phyloP scores from a whole-genome alignment of 495 filamentous ascomycete species.

The Penicillium dipodomyicola region DNA sequence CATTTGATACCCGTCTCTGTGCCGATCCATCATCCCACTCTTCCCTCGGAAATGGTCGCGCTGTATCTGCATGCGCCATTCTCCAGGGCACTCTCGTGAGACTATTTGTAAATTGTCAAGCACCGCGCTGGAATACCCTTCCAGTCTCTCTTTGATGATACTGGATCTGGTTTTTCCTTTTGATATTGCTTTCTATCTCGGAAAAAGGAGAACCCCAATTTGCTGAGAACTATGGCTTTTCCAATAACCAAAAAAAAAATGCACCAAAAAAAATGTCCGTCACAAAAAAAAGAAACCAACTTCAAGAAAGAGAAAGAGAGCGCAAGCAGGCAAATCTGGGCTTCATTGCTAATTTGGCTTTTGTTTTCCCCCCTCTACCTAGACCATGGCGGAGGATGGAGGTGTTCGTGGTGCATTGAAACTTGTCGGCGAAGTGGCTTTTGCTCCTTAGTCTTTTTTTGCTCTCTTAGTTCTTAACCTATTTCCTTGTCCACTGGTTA shows the following conservation, averaged over 20 bases:
- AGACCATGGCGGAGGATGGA: constrained; percentile 43
- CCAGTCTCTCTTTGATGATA: constrained; percentile 14
- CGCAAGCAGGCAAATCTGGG: constrained; percentile 37
- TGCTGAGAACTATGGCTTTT: constrained; percentile 6
- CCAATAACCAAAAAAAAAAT: constrained; percentile 15
- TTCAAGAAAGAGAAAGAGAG: constrained; percentile 33
- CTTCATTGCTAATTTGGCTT: constrained; percentile 33
- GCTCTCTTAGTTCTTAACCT: constrained; percentile 23
- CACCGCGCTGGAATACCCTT: constrained; percentile 7
- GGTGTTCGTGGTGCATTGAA: constrained; percentile 49
- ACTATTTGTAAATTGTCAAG: constrained; percentile 29
- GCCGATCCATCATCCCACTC: constrained; percentile 29
- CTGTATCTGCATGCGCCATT: constrained; percentile 7
- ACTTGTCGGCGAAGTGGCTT: constrained; percentile 33
- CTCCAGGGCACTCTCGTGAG: constrained; percentile 18
- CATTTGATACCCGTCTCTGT: constrained; percentile 46
- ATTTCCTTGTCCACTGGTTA: constrained; percentile 18
- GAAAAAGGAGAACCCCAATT: constrained; percentile 16
- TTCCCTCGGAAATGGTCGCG: constrained; percentile 10
- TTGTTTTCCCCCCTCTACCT: constrained; percentile 38
- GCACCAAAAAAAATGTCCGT: constrained; percentile 15
- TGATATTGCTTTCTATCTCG: constrained; percentile 8
- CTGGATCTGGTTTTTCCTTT: constrained; percentile 16
- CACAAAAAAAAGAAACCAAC: constrained; percentile 24
- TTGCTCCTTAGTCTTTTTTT: constrained; percentile 20